Percentiles rank a stretch among this genome's conserved stretches.
phyloP scores from a whole-genome alignment of 441 rosid genomes.

The Geranium incanum region DNA sequence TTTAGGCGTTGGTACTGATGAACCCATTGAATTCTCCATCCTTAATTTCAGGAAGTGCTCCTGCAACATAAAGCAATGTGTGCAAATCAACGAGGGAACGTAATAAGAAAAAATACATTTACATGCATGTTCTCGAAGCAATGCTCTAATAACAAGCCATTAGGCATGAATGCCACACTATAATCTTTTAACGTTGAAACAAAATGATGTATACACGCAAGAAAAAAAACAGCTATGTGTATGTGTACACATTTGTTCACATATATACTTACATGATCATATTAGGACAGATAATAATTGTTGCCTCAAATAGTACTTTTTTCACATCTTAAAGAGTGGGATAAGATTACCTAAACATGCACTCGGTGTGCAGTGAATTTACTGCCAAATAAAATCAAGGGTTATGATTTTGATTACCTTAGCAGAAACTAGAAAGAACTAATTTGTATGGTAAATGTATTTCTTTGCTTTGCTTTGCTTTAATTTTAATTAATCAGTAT shows the following conservation, averaged over 20 bases:
- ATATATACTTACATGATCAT: neutral
- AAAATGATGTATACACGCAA: neutral
- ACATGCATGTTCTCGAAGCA: neutral
- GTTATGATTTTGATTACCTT: neutral
- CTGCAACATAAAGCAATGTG: constrained; percentile 28
- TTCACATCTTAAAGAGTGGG: neutral
- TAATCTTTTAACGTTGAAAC: neutral
- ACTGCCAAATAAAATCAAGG: neutral
- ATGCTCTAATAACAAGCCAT: neutral
- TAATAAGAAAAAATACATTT: neutral
- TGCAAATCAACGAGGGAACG: neutral
- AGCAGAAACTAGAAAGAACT: neutral
- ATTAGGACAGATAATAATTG: neutral
- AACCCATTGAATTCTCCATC: constrained; percentile 81
- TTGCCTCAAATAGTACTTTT: neutral
- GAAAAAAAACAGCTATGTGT: neutral
- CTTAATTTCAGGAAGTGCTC: constrained; percentile 81
- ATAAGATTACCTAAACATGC: neutral
- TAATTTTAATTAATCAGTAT: neutral
- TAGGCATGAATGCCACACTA: neutral
- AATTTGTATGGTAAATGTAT: neutral
- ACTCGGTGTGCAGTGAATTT: neutral
- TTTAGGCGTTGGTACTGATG: constrained; percentile 72
- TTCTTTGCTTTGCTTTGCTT: neutral
- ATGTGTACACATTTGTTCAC: neutral